Conservation (phyloP, 1,284 basidiomycete species). For the Peniophora sp. region DNA sequence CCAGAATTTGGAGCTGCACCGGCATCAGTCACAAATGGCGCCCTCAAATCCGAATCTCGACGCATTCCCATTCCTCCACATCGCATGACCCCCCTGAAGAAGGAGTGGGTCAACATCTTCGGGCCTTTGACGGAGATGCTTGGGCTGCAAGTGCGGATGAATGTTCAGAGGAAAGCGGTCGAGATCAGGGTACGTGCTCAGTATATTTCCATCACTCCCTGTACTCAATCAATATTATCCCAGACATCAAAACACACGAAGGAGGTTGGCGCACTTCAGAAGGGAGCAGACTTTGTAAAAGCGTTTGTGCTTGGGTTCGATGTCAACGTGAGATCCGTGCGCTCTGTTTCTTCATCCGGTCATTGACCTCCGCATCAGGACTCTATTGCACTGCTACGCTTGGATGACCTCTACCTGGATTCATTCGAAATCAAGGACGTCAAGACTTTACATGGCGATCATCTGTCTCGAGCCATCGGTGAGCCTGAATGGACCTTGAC, state of each 20-base stretch:
- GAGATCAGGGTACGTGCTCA: slow-evolving; percentile 76
- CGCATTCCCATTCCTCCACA: slow-evolving; percentile 91
- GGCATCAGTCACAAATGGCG: slow-evolving; percentile 44
- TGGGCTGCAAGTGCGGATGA: slow-evolving; percentile 95
- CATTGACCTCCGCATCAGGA: slow-evolving; percentile 47
- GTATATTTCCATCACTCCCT: slow-evolving; percentile 4
- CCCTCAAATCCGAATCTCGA: slow-evolving; percentile 72
- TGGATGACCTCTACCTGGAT: slow-evolving; percentile 97
- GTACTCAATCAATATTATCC: slow-evolving; percentile 1
- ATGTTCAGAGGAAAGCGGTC: slow-evolving; percentile 80
- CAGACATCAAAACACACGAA: slow-evolving; percentile 94
- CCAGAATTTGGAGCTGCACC: slow-evolving; percentile 64
- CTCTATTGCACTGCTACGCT: slow-evolving; percentile 86
- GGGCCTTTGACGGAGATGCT: slow-evolving; percentile 93
- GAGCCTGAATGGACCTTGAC: slow-evolving; percentile 10
- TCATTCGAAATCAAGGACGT: slow-evolving; percentile 99
- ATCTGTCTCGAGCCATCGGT: slow-evolving; percentile 94
- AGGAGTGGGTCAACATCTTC: slow-evolving; percentile 97
- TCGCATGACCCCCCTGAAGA: slow-evolving; percentile 94
- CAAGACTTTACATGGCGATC: slow-evolving; percentile 96
- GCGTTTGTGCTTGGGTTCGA: slow-evolving; percentile 94
- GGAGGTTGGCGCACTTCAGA: slow-evolving; percentile 87
- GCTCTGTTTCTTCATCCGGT: slow-evolving; percentile 3
- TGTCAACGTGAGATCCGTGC: slow-evolving; percentile 61
- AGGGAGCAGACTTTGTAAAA: slow-evolving; percentile 97